phyloP scores from a whole-genome alignment of 2,329 filamentous ascomycete genomes.

The Xylariomycetidae sp. region DNA sequence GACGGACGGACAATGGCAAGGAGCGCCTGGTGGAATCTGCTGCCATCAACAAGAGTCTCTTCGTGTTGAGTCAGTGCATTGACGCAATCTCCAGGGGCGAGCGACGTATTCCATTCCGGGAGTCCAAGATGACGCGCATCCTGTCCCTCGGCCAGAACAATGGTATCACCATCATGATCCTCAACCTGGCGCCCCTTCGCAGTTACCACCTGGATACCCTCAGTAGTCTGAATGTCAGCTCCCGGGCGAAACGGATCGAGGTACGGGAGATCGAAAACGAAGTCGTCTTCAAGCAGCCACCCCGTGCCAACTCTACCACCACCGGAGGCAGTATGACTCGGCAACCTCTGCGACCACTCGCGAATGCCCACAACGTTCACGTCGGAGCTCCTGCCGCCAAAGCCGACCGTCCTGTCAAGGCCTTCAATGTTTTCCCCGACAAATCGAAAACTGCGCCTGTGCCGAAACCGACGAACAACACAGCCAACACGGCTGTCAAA shows the following conservation, averaged over 20 bases:
- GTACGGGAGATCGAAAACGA: constrained; percentile 95
- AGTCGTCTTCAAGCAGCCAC: constrained; percentile 74
- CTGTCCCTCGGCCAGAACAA: constrained; percentile 90
- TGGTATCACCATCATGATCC: constrained; percentile 91
- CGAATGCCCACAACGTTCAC: constrained; percentile 69
- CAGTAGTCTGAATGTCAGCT: constrained; percentile 91
- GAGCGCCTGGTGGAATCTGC: constrained; percentile 91
- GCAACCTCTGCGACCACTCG: constrained; percentile 73
- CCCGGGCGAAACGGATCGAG: constrained; percentile 92
- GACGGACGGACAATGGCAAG: constrained; percentile 87
- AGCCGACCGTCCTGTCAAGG: constrained; percentile 66
- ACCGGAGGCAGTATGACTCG: constrained; percentile 38
- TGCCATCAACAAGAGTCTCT: constrained; percentile 95
- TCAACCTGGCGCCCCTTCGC: constrained; percentile 86
- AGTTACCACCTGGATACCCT: constrained; percentile 92
- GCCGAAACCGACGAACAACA: constrained; percentile 9
- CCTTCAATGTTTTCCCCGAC: constrained; percentile 84
- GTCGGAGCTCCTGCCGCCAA: constrained; percentile 49
- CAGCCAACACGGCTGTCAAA: constrained; percentile 19
- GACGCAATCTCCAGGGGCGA: constrained; percentile 79
- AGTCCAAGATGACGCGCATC: constrained; percentile 96
- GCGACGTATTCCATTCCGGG: constrained; percentile 81
- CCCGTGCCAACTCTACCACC: constrained; percentile 43
- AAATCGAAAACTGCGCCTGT: constrained; percentile 43
- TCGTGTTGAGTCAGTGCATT: constrained; percentile 90